A percentile compares a stretch with the other conserved stretches of the same genome.
Conservation (phyloP, 306 rosid species). For the Herpetospermum pedunculosum region DNA sequence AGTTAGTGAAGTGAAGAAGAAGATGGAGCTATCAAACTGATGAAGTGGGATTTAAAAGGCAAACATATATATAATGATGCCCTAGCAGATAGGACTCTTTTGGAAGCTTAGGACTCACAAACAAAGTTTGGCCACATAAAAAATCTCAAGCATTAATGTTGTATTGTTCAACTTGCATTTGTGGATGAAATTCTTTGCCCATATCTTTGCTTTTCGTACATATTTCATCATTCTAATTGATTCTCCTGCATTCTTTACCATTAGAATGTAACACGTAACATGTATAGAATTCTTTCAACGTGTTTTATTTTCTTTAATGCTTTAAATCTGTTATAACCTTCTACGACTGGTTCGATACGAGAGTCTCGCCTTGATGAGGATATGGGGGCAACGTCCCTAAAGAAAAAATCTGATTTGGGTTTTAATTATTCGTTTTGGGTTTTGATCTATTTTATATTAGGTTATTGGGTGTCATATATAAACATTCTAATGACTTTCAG, state of each 20-base stretch:
- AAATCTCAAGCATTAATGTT: not conserved
- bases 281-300: no score
- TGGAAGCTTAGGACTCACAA: not conserved
- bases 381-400: no score
- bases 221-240: not conserved
- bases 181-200: not conserved
- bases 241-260: not conserved
- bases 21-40: not conserved
- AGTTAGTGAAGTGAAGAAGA: not conserved
- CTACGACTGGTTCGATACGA: no score
- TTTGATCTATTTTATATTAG: no score
- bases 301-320: no score
- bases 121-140: not conserved
- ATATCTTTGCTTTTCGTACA: not conserved
- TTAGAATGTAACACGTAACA: not conserved
- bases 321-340: no score
- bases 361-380: no score
- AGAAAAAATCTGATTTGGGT: no score
- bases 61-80: not conserved
- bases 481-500: no score
- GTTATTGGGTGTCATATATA: no score
- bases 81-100: not conserved
- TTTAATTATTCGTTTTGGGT: no score
- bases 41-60: not conserved
- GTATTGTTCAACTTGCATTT: not conserved